Evolutionary conservation across 2,329 filamentous ascomycete genomes (phyloP), one percentile per base, ranked within the genome.

Genomic region (Epichloe uncinata): DNA sequence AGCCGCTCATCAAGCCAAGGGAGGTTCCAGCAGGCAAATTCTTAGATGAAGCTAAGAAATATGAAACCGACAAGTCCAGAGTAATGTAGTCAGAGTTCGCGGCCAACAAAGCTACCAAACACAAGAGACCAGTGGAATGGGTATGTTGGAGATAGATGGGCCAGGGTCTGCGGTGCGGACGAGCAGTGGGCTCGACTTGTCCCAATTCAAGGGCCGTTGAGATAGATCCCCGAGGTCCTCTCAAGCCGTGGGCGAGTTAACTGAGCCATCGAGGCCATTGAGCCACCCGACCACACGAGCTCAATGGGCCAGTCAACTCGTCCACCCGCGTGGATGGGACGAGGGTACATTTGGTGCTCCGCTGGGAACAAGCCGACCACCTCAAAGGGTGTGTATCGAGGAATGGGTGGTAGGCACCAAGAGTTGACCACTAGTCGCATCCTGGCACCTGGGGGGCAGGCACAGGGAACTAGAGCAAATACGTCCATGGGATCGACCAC

Each of bases 161-260:
- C 51, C 51, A 52, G 42, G 42, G 41, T 45, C 42, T 42, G 45
- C 16, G 26, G 18, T 45, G 35, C 35, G 22, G 42, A 49, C 37
- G 43, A 48, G 30, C 40, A 30, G 44, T n/a, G 46, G 42, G 51
- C 18, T 48, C 30, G 50, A 18, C 41, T 33, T 33, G 35, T n/a
- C 42, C 45, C 13, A 35, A 35, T 45, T 47, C 48, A 45, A 50
- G 44, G 45, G 45, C 49, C 51, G 50, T 52, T 56, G 45, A 54
- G 52, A 54, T 55, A 51, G 7, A 38, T 12, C 13, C 42, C 41
- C 51, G 47, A 45, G 45, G 49, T 54, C 47, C 52, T 30, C 26
- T 8, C 26, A 22, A 5, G 26, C 26, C 2, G 26, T 26, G 26
- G 26, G 26, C 26, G 8, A 26, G 26, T 26, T 26, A 1, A 26